Percentiles rank a stretch among this genome's conserved stretches.
These are phyloP conservation scores for Xylariaceae sp. DNA, from an alignment of 2,329 filamentous ascomycete species.

Conservation along the genomic window DNA sequence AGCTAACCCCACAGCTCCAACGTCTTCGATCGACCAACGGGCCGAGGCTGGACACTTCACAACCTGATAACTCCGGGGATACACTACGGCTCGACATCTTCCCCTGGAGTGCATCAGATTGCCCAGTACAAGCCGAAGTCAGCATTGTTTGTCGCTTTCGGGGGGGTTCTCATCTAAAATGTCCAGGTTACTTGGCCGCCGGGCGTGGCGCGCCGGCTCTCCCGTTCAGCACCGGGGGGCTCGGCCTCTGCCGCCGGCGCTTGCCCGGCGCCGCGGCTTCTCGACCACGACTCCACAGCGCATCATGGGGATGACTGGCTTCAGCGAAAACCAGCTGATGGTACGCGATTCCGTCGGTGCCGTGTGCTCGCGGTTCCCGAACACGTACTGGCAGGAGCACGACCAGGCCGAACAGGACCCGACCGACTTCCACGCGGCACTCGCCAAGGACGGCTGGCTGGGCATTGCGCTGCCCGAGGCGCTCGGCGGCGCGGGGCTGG, in stretches of 20 bases:
- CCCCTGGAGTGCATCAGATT: too few relatives aligned
- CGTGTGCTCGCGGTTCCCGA: conserved; percentile 63
- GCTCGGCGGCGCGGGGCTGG: conserved; percentile 66
- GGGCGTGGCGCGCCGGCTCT: conserved; percentile 1
- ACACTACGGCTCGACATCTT: too few relatives aligned
- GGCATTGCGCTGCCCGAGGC: conserved; percentile 71
- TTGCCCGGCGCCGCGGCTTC: conserved; percentile 18
- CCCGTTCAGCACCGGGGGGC: background rate
- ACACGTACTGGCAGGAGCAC: conserved; percentile 68
- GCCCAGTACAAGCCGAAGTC: too few relatives aligned
- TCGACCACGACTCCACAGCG: conserved; percentile 25
- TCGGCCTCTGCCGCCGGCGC: background rate
- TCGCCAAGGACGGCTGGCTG: conserved; percentile 72
- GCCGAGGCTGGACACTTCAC: too few relatives aligned
- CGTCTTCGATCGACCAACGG: too few relatives aligned
- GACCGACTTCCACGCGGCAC: conserved; percentile 64
- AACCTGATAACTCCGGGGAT: too few relatives aligned
- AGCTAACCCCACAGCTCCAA: too few relatives aligned
- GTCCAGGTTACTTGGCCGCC: conserved; percentile 7
- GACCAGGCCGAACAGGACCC: conserved; percentile 67
- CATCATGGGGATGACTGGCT: conserved; percentile 66
- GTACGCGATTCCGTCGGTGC: conserved; percentile 64
- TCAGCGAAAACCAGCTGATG: conserved; percentile 64
- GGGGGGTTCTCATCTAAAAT: too few relatives aligned
- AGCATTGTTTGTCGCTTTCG: too few relatives aligned